These are phyloP conservation scores for Lycium barbarum DNA, from an alignment of 257 asterid species.

Conservation along the genomic window DNA sequence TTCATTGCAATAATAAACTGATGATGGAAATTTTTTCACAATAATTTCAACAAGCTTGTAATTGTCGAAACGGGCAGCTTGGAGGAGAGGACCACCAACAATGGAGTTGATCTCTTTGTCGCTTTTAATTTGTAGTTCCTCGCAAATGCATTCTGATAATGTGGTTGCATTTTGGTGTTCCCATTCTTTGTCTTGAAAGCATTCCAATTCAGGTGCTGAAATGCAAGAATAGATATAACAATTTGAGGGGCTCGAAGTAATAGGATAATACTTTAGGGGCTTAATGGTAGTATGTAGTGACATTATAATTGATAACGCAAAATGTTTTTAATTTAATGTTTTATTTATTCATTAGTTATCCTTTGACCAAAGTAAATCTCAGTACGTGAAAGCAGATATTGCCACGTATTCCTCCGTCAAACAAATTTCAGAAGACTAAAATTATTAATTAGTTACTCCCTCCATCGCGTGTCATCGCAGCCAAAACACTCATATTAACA, in stretches of 20 bases:
- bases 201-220: background rate
- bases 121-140: background rate
- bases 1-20: background rate
- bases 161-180: slow-evolving; percentile 3
- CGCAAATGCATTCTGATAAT: background rate
- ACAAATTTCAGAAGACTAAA: too few species aligned
- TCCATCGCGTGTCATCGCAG: too few species aligned
- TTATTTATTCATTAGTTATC: too few species aligned
- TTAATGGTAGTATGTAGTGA: background rate
- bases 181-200: background rate
- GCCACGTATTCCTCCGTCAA: too few species aligned
- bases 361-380: too few species aligned
- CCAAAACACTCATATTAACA: too few species aligned
- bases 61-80: background rate
- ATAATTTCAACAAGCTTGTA: background rate
- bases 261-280: background rate
- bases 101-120: background rate
- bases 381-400: too few species aligned
- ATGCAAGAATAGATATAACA: background rate
- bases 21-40: background rate
- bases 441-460: too few species aligned
- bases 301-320: background rate
- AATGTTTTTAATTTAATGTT: background rate
- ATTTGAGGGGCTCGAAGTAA: background rate
- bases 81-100: background rate